A percentile compares a stretch with the other conserved stretches of the same genome.
Evolutionary conservation across 495 filamentous ascomycete species (phyloP).

Genomic region (Entonaema liquescens): DNA sequence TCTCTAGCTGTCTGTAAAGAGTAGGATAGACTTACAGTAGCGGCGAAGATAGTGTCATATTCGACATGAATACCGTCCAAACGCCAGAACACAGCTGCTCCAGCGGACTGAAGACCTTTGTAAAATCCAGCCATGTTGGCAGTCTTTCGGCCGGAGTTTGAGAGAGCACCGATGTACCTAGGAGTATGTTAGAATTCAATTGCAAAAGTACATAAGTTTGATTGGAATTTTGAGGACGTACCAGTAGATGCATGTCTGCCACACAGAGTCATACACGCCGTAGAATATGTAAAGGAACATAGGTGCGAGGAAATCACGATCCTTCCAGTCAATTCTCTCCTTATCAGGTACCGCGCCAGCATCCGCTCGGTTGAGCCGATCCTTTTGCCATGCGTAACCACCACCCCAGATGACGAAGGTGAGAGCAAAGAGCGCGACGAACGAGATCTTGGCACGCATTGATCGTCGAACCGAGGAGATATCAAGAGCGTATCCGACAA

Average conservation of each 20-base stretch:
- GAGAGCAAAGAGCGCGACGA: slow-evolving; percentile 70
- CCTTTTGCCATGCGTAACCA: slow-evolving; percentile 79
- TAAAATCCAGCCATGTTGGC: slow-evolving; percentile 96
- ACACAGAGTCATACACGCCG: slow-evolving; percentile 85
- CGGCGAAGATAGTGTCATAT: slow-evolving; percentile 70
- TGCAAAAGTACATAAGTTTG: slow-evolving; percentile 21
- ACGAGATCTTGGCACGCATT: slow-evolving; percentile 76
- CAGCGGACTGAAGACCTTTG: slow-evolving; percentile 91
- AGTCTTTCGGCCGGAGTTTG: slow-evolving; percentile 88
- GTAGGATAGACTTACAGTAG: slow-evolving; percentile 47
- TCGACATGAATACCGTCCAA: slow-evolving; percentile 70
- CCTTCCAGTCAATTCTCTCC: slow-evolving; percentile 67
- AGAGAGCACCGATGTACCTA: slow-evolving; percentile 80
- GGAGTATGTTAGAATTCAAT: slow-evolving; percentile 34
- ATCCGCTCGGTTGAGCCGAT: slow-evolving; percentile 51
- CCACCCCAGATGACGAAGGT: slow-evolving; percentile 90
- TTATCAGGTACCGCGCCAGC: slow-evolving; percentile 45
- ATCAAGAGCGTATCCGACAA: slow-evolving; percentile 83
- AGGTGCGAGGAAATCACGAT: slow-evolving; percentile 74
- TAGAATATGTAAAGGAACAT: slow-evolving; percentile 96
- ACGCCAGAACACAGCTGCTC: slow-evolving; percentile 85
- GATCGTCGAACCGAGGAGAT: slow-evolving; percentile 68
- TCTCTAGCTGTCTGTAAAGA: background rate
- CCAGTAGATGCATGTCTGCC: slow-evolving; percentile 91
- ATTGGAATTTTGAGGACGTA: slow-evolving; percentile 52